Base-by-base conservation (phyloP, 305 asterid genomes). In the Fraxinus greggii region DNA sequence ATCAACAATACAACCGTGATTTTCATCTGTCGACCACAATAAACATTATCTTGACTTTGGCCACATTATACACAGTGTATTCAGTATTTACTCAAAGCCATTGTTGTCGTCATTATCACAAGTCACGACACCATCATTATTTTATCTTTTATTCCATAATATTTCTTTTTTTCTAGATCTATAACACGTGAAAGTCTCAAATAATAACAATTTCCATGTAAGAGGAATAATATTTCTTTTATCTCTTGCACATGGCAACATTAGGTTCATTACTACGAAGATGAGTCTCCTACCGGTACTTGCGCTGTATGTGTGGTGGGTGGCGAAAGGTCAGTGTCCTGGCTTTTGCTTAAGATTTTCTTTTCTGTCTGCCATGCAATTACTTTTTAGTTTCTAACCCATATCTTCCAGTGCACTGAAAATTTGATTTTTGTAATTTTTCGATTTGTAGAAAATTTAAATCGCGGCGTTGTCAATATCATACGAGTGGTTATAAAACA, bases 281-380 rank as follows among this genome's bases (percentile, higher is more conserved):
- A 93, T 42, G 98, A 96, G 29, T 76, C 96, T 80, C 92, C 97
- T 42, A 96, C 98, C 2, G 99, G 98, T 73, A 96, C 98, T 81
- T 96, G 99, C 78, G 98, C 91, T 72, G 97, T 96, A 56, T 96
- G 98, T 75, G 98, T 96, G 77, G 81, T 92, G 74, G 98, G 98
- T 65, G 97, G 97, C 19, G 98, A 94, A 84, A 92, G 99, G 99
- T 94, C 33, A 80, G 90, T 84, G 40, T 81, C 76, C 70, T 75
- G 29, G 3, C 8, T 28, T 26, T 12, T 33, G 19, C 56, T 35
- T 79, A 7, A 5, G 7, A 80, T 26, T 24, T 38, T 31, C 29
- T 42, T 36, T 29, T 13, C 40, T 42, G 32, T 21, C 29, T 61
- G 31, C 17, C 17, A 54, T n/a, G 9, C 17, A 17, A 17, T 54